Evolutionary conservation across 2,329 filamentous ascomycete genomes (phyloP).

Genomic region (Thielaviopsis ethacetica): DNA sequence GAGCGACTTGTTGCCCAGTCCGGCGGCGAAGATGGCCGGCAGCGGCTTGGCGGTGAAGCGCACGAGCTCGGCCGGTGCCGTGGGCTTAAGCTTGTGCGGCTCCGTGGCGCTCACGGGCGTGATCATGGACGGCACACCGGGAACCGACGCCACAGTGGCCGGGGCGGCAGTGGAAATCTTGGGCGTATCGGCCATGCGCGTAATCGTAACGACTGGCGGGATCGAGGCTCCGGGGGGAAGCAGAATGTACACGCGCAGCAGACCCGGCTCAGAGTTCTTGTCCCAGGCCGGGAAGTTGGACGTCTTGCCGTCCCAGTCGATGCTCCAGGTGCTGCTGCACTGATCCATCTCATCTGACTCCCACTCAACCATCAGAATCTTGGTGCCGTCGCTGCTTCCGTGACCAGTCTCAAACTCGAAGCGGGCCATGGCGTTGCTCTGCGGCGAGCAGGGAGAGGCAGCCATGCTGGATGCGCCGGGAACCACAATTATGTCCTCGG

Average conservation of each 20-base stretch:
- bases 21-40: constrained; percentile 71
- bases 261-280: constrained; percentile 23
- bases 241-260: constrained; percentile 61
- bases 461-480: neutral
- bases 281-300: constrained; percentile 30
- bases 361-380: constrained; percentile 91
- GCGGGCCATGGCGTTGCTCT: constrained; percentile 28
- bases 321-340: constrained; percentile 39
- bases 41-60: constrained; percentile 53
- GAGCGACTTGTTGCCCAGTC: constrained; percentile 46
- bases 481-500: constrained; percentile 5
- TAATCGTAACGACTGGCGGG: constrained; percentile 55
- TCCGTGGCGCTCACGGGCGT: constrained; percentile 9
- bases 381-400: constrained; percentile 66
- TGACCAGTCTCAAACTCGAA: constrained; percentile 68
- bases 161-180: neutral
- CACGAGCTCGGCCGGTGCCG: neutral
- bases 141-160: neutral
- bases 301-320: constrained; percentile 70
- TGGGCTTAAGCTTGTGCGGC: constrained; percentile 15
- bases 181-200: constrained; percentile 21
- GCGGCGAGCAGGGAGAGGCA: constrained; percentile 6
- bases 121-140: constrained; percentile 4
- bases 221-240: constrained; percentile 56
- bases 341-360: constrained; percentile 24